Conservation (phyloP, 2,329 filamentous ascomycete genomes). For the Exophiala alcalophila region DNA sequence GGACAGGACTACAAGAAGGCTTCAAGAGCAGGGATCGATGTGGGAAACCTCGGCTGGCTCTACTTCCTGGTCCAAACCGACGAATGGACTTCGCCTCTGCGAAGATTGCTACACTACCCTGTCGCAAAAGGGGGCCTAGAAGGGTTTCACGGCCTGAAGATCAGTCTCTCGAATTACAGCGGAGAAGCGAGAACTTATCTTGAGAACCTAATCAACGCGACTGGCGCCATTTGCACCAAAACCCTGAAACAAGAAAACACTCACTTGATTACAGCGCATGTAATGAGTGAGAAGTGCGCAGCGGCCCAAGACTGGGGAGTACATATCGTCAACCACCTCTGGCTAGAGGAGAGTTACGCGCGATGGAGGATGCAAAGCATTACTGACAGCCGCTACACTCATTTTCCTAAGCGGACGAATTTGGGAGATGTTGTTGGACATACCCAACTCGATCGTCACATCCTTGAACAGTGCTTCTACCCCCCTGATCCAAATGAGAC, state of each 20-base stretch:
- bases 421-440: slow-evolving; percentile 89
- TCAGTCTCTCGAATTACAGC: slow-evolving; percentile 94
- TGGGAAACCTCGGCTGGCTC: slow-evolving; percentile 91
- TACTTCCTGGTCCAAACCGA: slow-evolving; percentile 89
- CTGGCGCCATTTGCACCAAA: slow-evolving; percentile 87
- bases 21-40: slow-evolving; percentile 72
- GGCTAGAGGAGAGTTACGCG: slow-evolving; percentile 96
- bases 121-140: slow-evolving; percentile 72
- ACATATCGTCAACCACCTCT: slow-evolving; percentile 86
- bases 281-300: slow-evolving; percentile 85
- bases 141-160: slow-evolving; percentile 71
- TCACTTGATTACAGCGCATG: slow-evolving; percentile 87
- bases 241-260: slow-evolving; percentile 95
- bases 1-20: slow-evolving; percentile 75
- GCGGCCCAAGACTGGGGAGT: slow-evolving; percentile 92
- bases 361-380: slow-evolving; percentile 74
- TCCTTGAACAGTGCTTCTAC: slow-evolving; percentile 68
- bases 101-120: slow-evolving; percentile 85
- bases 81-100: slow-evolving; percentile 80
- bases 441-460: slow-evolving; percentile 72
- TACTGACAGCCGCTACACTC: slow-evolving; percentile 71
- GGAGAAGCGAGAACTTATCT: slow-evolving; percentile 91
- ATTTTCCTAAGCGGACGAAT: slow-evolving; percentile 87
- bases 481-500: slow-evolving; percentile 35
- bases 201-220: slow-evolving; percentile 81